Evolutionary conservation across 106 monocot genomes (phyloP).

Genomic region (Dioscorea dumetorum): DNA sequence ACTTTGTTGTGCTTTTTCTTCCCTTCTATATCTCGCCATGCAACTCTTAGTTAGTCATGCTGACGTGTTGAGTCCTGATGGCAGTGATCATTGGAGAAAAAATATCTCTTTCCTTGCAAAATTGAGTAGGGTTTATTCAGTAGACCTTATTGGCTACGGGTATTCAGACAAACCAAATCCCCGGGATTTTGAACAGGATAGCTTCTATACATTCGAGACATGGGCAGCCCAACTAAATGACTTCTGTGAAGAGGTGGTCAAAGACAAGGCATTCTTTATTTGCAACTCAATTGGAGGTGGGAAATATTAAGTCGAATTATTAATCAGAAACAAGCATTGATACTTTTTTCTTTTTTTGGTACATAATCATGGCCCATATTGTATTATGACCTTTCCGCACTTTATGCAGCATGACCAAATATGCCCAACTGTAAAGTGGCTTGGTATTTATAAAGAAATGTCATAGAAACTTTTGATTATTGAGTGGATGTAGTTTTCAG

Average conservation of each 20-base stretch:
- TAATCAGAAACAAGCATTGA: too few relatives aligned
- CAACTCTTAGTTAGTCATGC: too few relatives aligned
- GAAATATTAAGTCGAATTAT: not conserved
- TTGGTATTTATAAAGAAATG: too few relatives aligned
- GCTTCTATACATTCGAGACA: conserved; percentile 92
- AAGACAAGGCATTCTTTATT: conserved; percentile 80
- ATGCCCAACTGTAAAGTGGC: too few relatives aligned
- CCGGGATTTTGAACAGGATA: conserved; percentile 23
- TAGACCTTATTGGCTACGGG: conserved; percentile 96
- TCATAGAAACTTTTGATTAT: too few relatives aligned
- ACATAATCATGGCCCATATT: too few relatives aligned
- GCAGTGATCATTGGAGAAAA: conserved; percentile 94
- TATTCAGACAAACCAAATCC: conserved; percentile 97
- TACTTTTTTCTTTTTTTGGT: too few relatives aligned
- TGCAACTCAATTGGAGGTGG: conserved; percentile 98
- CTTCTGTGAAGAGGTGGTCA: conserved; percentile 74
- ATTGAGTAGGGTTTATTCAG: conserved; percentile 62
- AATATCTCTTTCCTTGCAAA: conserved; percentile 70
- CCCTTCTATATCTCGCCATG: too few relatives aligned
- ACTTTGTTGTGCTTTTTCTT: too few relatives aligned
- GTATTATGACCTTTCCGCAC: too few relatives aligned
- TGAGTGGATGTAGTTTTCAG: too few relatives aligned
- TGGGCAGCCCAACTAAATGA: conserved; percentile 90
- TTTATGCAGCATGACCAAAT: too few relatives aligned
- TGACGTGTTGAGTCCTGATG: not conserved